Evolutionary conservation across 2,329 filamentous ascomycete genomes (phyloP).

Genomic region (Paecilomyces dactylethromorphus): DNA sequence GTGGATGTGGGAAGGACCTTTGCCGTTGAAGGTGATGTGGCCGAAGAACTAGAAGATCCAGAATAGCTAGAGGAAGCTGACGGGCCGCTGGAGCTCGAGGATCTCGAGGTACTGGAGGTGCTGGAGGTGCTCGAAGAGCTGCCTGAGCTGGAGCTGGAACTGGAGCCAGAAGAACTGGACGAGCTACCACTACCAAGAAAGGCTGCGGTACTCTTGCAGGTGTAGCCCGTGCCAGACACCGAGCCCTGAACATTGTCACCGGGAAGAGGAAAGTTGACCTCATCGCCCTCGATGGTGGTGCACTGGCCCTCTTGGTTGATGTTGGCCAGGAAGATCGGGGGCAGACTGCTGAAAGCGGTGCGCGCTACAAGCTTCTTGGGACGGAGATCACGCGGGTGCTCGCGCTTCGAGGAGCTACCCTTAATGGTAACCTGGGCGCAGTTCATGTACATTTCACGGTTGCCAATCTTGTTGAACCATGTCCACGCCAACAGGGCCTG

Average conservation of each 20-base stretch:
- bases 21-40: not conserved
- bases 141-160: constrained; percentile 9
- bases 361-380: constrained; percentile 3
- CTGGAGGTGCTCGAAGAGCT: constrained; percentile 5
- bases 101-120: not conserved
- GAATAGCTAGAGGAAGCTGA: not conserved
- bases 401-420: constrained; percentile 11
- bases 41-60: too few species aligned
- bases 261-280: constrained; percentile 60
- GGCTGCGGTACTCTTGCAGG: constrained; percentile 22
- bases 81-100: not conserved
- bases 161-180: constrained; percentile 1
- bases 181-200: constrained; percentile 17
- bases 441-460: constrained; percentile 84
- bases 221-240: constrained; percentile 28
- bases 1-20: not conserved
- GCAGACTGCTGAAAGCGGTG: constrained; percentile 48
- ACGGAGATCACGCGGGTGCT: constrained; percentile 7
- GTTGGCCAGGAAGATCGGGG: constrained; percentile 67
- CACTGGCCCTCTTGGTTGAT: constrained; percentile 49
- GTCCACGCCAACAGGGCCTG: constrained; percentile 67
- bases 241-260: constrained; percentile 47
- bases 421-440: constrained; percentile 64
- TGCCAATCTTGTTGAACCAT: constrained; percentile 70
- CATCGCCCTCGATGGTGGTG: constrained; percentile 49